Evolutionary conservation across 257 asterid genomes (phyloP), one percentile per base, ranked within the genome.

Genomic region (Nicotiana attenuata): DNA sequence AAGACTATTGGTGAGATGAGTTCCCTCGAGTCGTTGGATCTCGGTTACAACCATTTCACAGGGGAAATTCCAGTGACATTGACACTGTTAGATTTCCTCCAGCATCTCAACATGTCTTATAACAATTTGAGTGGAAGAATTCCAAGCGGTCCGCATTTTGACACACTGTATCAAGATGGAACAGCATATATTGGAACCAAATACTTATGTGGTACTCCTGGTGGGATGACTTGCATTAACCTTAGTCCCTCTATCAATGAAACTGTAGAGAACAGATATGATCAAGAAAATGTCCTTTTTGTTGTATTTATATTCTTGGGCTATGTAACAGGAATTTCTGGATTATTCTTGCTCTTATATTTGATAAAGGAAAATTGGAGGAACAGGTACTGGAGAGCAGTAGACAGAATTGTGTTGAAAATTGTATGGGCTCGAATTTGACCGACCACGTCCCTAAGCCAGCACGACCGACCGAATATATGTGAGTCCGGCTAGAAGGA

Each of bases 41-140:
- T 81, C 0, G 67, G 83, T 0, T 52, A 45, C 3, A 81, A 67
- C 20, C 61, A 53, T 8, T 41, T 81, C 1, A 81, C 3, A 63
- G 83, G 79, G 2, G 83, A 81, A 50, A 55, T 81, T 66, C 80
- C 83, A 20, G 38, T 28, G 3, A 66, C 83, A 53, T 16, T 53
- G 0, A 2, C 73, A 61, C 7, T 31, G 73, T 50, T 79, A 20
- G 73, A 79, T 61, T 60, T 60, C 7, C 80, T 81, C 15, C 29
- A 55, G 29, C 22, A 52, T 35, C 65, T 81, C 9, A 67, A 81
- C 33, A 6, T 81, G 16, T 81, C 83, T 1, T 67, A 29, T 29
- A 81, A 81, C 80, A 81, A 81, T 55, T 81, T 81, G 83, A 65
- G 78, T 15, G 83, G 80, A 15, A 16, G 2, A 2, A 31, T 81